Evolutionary conservation across 2,329 filamentous ascomycete species (phyloP), one percentile per base, ranked within the genome.

Genomic region (Colletotrichum sp.): DNA sequence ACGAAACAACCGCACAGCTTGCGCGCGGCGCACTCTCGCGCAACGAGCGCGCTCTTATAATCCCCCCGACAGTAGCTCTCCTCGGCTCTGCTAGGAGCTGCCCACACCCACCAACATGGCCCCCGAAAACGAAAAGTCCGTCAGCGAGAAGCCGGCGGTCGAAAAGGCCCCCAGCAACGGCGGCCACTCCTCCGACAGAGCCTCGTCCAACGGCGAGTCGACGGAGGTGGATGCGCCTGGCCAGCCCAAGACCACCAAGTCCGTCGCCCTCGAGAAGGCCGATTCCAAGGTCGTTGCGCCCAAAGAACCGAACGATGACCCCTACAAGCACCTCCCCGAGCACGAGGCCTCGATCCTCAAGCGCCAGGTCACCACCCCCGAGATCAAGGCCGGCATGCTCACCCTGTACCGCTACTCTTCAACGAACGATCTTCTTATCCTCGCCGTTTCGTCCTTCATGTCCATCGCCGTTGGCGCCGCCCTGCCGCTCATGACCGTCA

Each of bases 401-500:
- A 90, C 90, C 0, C 87, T 96, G 24, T 95, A 91, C 82, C 91
- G 94, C 77, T 96, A 95, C 86, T 91, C 94, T 5, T 93, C 92
- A 2, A 88, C 85, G 65, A 89, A 88, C 78, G 94, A 96, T 81
- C 80, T 93, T 18, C 78, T 92, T 76, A 92, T 96, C 81, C 89
- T 95, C 55, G 80, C 84, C 52, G 83, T 95, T 71, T 91, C 93
- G 67, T 82, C 87, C 32, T 80, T 96, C 70, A 91, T 91, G 73
- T 90, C 94, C 78, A 94, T 96, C 78, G 92, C 89, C 39, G 93
- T 92, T 21, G 95, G 95, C 76, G 94, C 94, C 71, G 93, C 93
- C 9, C 84, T 96, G 76, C 95, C 95, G 7, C 86, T 96, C 28
- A 96, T 97, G 92, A 96, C 95, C 0, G 90, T 95, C 74, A 86